These are phyloP conservation scores for Microbotryum scabiosae DNA, from an alignment of 1,284 basidiomycete genomes.

Conservation along the genomic window DNA sequence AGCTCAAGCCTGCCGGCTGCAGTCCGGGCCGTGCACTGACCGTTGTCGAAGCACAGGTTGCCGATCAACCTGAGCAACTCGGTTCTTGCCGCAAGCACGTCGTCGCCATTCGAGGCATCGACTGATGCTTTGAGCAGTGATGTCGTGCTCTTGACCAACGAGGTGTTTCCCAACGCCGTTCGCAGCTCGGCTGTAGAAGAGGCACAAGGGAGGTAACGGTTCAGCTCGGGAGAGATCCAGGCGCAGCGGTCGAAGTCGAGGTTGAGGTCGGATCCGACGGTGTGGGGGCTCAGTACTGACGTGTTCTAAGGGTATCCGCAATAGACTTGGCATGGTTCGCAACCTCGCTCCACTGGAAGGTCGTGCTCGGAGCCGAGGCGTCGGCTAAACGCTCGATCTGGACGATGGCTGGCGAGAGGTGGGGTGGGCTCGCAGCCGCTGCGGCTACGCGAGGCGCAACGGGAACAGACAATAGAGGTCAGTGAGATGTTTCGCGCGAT, in stretches of 20 bases:
- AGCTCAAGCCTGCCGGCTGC: no score
- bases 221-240: neutral
- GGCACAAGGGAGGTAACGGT: neutral
- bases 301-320: slow-evolving; percentile 6
- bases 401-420: no score
- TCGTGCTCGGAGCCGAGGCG: neutral
- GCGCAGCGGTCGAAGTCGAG: neutral
- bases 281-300: neutral
- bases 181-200: slow-evolving; percentile 4
- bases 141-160: neutral
- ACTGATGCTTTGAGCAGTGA: neutral
- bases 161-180: neutral
- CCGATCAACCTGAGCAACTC: slow-evolving; percentile 18
- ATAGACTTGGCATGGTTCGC: neutral
- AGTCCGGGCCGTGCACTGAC: neutral
- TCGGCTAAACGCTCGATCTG: no score
- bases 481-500: no score
- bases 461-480: no score
- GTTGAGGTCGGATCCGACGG: neutral
- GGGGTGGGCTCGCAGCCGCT: no score
- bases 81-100: neutral
- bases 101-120: neutral
- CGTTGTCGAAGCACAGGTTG: slow-evolving; percentile 22
- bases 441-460: no score
- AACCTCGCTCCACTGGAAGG: neutral